Base-by-base conservation (phyloP, 805 yeast genomes). In the Starmerella geochares region DNA sequence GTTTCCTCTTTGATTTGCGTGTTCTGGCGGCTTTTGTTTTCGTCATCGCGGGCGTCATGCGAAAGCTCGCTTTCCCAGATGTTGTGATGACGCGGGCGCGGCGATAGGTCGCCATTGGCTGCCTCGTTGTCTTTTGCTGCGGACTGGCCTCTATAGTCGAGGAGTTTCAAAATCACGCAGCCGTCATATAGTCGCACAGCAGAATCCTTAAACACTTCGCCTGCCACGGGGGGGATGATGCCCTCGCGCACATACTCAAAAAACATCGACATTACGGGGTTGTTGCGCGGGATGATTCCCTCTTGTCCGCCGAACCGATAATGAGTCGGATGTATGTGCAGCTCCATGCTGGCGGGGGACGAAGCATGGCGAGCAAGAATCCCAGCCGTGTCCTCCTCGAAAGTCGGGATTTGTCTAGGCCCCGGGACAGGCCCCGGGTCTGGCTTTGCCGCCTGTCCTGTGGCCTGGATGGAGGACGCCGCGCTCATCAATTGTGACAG, bases 231-330 rank as follows among this genome's bases (percentile, higher is more conserved):
- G 1, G 96, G 96, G 13, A 90, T 85, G 59, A 80, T 81, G 46
- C 90, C 94, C 49, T 77, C 71, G 14, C 87, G 81, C 10, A 90
- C 83, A 60, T 80, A 83, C 55, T 81, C 79, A 53, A 90, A 68
- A 59, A 92, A 92, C 54, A 81, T 55, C 50, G 81, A 83, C 45
- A 86, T 77, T 62, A 84, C 76, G 14, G 86, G 82, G 53, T 85
- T 83, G 59, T 76, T 76, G 61, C 83, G 83, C 6, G 95, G 87
- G 36, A 92, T 83, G 44, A 84, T 76, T 7, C 94, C 86, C 58
- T 88, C 96, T 46, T 83, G 90, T 56, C 84, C 85, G 54, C 94
- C 94, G 69, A 90, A 88, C 53, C 94, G 76, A 65, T 80, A 90
- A 66, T 88, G 95, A 50, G 86, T 86, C 59, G 86, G 92, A 66